Base-by-base conservation (phyloP, 768 basidiomycete genomes). In the Hypholoma sublateritium region DNA sequence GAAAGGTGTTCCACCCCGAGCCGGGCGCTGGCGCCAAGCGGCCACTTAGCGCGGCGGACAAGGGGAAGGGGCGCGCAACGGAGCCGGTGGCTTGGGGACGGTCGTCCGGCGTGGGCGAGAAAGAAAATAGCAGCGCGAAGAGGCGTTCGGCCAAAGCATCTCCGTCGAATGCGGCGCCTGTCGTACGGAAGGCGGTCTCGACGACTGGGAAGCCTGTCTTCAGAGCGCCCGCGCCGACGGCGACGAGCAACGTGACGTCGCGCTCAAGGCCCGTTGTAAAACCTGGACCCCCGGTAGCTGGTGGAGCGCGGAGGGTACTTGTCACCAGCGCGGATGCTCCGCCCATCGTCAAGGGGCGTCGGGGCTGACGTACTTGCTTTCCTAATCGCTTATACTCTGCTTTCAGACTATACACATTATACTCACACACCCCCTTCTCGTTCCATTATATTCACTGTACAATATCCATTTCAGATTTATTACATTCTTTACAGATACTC, bases 271-370 rank as follows among this genome's bases (percentile, higher is more conserved):
- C 62, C 9, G 52, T 58, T 2, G 67, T 67, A 63, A 56, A 67
- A 44, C 52, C 50, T 45, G 34, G 72, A n/a, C 71, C 74, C 62
- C 69, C 63, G 12, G 57, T 60, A 16, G 55, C 54, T 19, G 75
- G 69, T 57, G 77, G 76, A 25, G 88, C 88, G 4, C 74, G 88
- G 62, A 75, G 88, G 55, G 87, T 91, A 22, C 84, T 79, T 4
- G 72, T 88, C n/a, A 81, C 83, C 59, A 88, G 86, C 60, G 77
- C 78, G 1, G 86, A 88, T 54, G 87, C 87, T 4, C 83, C 83
- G 4, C 69, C 77, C 5, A 69, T 74, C 39, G 69, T 70, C 11
- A 81, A 78, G 34, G 75, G 76, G 0, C 79, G 85, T 79, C 78
- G 64, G 41, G 28, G 6, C 6, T 50, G 21, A 25, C n/a, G n/a